Base-by-base conservation (phyloP, 192 early-diverging fungal species). In the Chytriomyces confervae region DNA sequence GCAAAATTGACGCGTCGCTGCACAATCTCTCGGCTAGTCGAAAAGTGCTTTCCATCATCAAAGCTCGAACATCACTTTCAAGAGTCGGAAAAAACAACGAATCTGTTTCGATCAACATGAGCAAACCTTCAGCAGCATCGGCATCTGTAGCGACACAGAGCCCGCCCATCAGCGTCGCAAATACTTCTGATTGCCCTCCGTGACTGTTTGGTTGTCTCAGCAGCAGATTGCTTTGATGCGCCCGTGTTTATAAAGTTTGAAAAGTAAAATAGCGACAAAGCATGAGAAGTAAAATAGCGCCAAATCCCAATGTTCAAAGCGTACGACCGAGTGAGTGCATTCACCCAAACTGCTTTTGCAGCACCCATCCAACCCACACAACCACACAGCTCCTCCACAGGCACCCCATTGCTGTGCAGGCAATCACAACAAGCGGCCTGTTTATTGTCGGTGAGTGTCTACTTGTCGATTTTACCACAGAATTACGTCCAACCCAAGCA, bases 351-450 rank as follows among this genome's bases (percentile, higher is more conserved):
- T 47, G 7, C 66, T 5, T 29, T 11, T 5, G 8, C 27, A 13
- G 4, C 43, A 18, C 44, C n/a, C 44, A n/a, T 47, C 23, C 69
- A 44, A 7, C 50, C 13, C 47, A 45, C 24, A 9, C 13, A 24
- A 23, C 11, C 10, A n/a, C 63, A 65, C 18, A 74, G 72, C 23
- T 74, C 29, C 72, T 74, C n/a, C 72, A 47, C 45, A n/a, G 61
- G 62, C 61, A 48, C 23, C 72, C 72, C 3, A 44, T 74, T 45
- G 16, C 16, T n/a, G 44, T 44, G 1, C 72, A 74, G 47, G 72
- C 62, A 10, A 7, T 74, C 10, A 74, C 61, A 2, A 74, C 72
- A 48, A 36, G 46, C 10, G 72, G 72, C n/a, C 72, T 74, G 0
- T 74, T 74, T 44, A 45, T 74, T 36, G 60, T 74, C 29, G 72